phyloP scores from a whole-genome alignment of 2,329 filamentous ascomycete genomes.

The Talaromyces sp. region DNA sequence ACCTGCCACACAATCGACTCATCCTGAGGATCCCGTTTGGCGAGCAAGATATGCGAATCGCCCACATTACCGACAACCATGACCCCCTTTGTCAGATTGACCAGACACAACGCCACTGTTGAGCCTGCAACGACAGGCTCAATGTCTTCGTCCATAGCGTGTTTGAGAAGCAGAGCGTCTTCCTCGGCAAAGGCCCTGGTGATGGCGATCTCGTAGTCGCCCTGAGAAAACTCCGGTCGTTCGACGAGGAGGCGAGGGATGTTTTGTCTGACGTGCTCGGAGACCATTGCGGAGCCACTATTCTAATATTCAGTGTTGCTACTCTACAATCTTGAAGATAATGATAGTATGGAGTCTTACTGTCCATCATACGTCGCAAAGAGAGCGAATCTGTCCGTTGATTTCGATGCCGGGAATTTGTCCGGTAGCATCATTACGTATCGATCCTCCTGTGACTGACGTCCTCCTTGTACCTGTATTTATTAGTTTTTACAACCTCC shows the following conservation, averaged over 20 bases:
- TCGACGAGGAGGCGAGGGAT: conserved; percentile 23
- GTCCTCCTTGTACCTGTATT: conserved; percentile 25
- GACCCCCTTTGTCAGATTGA: conserved; percentile 28
- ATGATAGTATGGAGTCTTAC: conserved; percentile 18
- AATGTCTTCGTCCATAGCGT: conserved; percentile 20
- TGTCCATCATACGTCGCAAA: conserved; percentile 34
- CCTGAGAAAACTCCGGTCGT: conserved; percentile 25
- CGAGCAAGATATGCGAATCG: conserved; percentile 32
- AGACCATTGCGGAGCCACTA: conserved; percentile 28
- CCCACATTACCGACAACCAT: conserved; percentile 30
- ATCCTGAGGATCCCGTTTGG: conserved; percentile 24
- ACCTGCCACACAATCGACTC: conserved; percentile 20
- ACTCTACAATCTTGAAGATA: neutral
- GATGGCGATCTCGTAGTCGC: conserved; percentile 27
- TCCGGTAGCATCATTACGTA: conserved; percentile 24
- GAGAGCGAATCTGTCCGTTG: conserved; percentile 25
- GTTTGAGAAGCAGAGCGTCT: conserved; percentile 24
- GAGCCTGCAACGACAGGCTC: conserved; percentile 28
- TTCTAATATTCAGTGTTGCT: neutral
- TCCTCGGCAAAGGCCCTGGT: conserved; percentile 25
- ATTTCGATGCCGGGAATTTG: conserved; percentile 24
- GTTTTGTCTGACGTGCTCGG: conserved; percentile 27
- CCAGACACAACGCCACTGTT: conserved; percentile 29
- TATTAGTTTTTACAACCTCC: neutral
- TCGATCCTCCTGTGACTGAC: conserved; percentile 28